Percentiles rank a stretch among this genome's conserved stretches.
Evolutionary conservation across 139 green algal genomes (phyloP).

Genomic region (Marvania coccoides): DNA sequence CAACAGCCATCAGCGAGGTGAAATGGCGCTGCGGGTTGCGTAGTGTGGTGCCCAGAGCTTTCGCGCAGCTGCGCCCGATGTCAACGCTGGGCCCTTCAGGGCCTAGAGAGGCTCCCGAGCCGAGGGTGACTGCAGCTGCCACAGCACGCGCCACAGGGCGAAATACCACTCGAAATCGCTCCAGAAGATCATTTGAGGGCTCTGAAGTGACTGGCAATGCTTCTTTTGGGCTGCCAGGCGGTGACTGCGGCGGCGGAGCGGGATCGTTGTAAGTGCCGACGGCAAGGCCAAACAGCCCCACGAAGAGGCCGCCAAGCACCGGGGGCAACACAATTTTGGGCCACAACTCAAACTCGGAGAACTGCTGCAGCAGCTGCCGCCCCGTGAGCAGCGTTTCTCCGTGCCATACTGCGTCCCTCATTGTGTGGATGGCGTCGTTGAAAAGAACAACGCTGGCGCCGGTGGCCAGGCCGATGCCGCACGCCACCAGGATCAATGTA

Average conservation of each 20-base stretch:
- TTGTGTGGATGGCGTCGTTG: slow-evolving; percentile 37
- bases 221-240: not conserved
- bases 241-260: not conserved
- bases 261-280: slow-evolving; percentile 1
- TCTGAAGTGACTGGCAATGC: not conserved
- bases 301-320: slow-evolving; percentile 11
- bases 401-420: slow-evolving; percentile 28
- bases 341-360: slow-evolving; percentile 9
- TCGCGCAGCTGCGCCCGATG: slow-evolving; percentile 72
- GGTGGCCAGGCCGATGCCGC: slow-evolving; percentile 34
- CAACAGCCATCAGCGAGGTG: slow-evolving; percentile 71
- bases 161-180: not conserved
- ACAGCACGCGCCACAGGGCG: not conserved
- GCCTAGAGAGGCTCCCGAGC: slow-evolving; percentile 75
- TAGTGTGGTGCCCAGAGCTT: slow-evolving; percentile 43
- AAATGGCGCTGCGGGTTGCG: slow-evolving; percentile 47
- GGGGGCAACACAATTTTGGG: slow-evolving; percentile 24
- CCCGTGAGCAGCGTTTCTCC: slow-evolving; percentile 3
- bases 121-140: slow-evolving; percentile 68
- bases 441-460: slow-evolving; percentile 44
- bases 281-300: slow-evolving; percentile 9
- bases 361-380: not conserved
- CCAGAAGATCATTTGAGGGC: not conserved
- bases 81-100: slow-evolving; percentile 93
- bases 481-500: slow-evolving; percentile 36